A percentile compares a stretch with the other conserved stretches of the same genome.
Conservation (phyloP, 169 alveolate species). For the Plasmodium gallinaceum region DNA sequence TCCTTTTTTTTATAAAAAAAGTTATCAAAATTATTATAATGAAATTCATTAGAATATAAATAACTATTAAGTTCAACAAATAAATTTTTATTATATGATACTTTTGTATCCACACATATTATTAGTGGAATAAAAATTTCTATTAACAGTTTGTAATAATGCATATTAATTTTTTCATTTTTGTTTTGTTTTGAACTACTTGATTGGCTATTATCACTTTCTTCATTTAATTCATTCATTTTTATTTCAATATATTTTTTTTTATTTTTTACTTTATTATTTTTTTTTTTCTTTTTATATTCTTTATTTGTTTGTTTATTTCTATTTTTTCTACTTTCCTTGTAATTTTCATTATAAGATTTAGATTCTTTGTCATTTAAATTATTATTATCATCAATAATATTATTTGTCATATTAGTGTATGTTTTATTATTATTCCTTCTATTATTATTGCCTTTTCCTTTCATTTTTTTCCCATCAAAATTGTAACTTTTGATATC, state of each 20-base stretch:
- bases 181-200: conserved; percentile 13
- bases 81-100: conserved; percentile 14
- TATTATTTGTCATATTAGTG: no score
- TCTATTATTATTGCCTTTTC: no score
- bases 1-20: conserved; percentile 1
- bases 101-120: conserved; percentile 66
- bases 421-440: no score
- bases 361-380: no score
- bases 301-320: neutral
- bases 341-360: neutral
- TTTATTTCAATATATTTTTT: neutral
- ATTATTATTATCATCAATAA: no score
- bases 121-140: conserved; percentile 67
- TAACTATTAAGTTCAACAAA: conserved; percentile 27
- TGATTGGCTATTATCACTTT: conserved; percentile 25
- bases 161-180: conserved; percentile 44
- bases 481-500: no score
- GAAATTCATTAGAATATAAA: conserved; percentile 17
- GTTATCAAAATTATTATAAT: neutral
- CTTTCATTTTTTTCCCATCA: no score
- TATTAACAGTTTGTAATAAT: conserved; percentile 52
- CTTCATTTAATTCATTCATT: neutral
- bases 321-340: neutral
- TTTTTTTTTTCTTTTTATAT: neutral
- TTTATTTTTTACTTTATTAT: neutral